phyloP scores from a whole-genome alignment of 2,329 filamentous ascomycete species.

The Botrytis medusae region DNA sequence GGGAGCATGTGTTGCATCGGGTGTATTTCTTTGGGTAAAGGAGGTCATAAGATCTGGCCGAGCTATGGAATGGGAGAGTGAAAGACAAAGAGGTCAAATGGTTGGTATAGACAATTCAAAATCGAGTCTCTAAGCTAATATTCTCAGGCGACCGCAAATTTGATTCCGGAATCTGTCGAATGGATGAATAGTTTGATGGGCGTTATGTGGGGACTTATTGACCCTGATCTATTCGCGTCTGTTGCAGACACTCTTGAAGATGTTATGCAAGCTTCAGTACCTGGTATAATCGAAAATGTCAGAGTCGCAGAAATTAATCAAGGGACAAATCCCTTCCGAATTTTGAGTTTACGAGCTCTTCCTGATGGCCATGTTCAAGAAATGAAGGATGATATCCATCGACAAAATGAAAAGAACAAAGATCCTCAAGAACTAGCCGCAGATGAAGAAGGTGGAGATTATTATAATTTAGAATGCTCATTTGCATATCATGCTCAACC shows the following conservation, averaged over 20 bases:
- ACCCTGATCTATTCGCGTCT: conserved; percentile 89
- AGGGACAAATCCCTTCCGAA: conserved; percentile 84
- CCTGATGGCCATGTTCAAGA: conserved; percentile 80
- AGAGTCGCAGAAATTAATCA: conserved; percentile 94
- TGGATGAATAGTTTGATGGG: conserved; percentile 92
- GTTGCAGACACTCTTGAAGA: conserved; percentile 93
- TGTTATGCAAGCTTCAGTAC: conserved; percentile 94
- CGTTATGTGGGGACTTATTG: conserved; percentile 86
- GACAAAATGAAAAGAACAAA: conserved; percentile 75
- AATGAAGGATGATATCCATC: conserved; percentile 76
- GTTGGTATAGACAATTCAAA: conserved; percentile 42
- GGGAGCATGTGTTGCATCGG: conserved; percentile 68
- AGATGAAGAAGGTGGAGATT: conserved; percentile 86
- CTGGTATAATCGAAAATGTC: conserved; percentile 88
- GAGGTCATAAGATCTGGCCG: conserved; percentile 80
- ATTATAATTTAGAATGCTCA: conserved; percentile 88
- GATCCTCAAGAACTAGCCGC: conserved; percentile 85
- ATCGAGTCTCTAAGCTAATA: not conserved
- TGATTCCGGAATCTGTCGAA: conserved; percentile 89
- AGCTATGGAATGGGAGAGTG: conserved; percentile 83
- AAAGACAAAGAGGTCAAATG: conserved; percentile 79
- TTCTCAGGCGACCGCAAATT: conserved; percentile 69
- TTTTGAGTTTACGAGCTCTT: conserved; percentile 82
- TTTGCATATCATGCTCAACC: conserved; percentile 90
- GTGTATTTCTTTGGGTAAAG: conserved; percentile 86